Percentiles rank a stretch among this genome's conserved stretches.
phyloP scores from a whole-genome alignment of 306 rosid species.

The Cucurbita maxima region DNA sequence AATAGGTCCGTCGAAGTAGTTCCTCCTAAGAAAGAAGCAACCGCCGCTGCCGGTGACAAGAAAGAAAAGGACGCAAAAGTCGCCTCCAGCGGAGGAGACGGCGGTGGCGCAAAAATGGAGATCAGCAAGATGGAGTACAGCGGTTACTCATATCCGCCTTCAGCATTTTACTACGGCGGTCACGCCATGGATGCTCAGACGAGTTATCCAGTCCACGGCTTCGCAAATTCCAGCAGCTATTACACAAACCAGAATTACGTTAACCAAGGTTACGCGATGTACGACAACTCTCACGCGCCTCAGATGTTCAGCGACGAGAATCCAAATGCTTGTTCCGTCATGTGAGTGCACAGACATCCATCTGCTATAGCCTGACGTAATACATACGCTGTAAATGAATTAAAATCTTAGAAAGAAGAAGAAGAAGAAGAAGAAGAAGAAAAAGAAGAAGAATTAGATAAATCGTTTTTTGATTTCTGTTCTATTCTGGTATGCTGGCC shows the following conservation, averaged over 20 bases:
- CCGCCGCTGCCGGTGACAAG: slow-evolving; percentile 10
- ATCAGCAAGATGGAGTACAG: slow-evolving; percentile 47
- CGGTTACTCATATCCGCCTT: slow-evolving; percentile 22
- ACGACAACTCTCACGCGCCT: slow-evolving; percentile 18
- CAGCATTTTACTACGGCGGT: slow-evolving; percentile 23
- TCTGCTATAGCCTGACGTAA: not conserved
- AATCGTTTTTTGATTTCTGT: not conserved
- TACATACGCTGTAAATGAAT: not conserved
- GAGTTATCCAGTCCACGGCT: slow-evolving; percentile 16
- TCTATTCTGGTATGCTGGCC: not conserved
- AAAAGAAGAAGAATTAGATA: not conserved
- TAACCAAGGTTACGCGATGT: slow-evolving; percentile 19
- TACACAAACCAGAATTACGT: slow-evolving; percentile 16
- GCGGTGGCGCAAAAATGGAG: slow-evolving; percentile 20
- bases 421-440: not conserved
- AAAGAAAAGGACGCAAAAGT: slow-evolving; percentile 12
- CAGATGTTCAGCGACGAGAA: slow-evolving; percentile 77
- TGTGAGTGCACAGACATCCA: slow-evolving; percentile 26
- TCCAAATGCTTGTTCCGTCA: slow-evolving; percentile 73
- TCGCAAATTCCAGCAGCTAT: slow-evolving; percentile 21
- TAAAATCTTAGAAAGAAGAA: not conserved
- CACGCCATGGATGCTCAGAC: slow-evolving; percentile 37
- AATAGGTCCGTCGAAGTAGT: slow-evolving; percentile 50
- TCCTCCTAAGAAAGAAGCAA: slow-evolving; percentile 41
- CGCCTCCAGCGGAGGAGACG: slow-evolving; percentile 9